A percentile compares a stretch with the other conserved stretches of the same genome.
Conservation (phyloP, 1,284 basidiomycete genomes). For the Mycena sp. region DNA sequence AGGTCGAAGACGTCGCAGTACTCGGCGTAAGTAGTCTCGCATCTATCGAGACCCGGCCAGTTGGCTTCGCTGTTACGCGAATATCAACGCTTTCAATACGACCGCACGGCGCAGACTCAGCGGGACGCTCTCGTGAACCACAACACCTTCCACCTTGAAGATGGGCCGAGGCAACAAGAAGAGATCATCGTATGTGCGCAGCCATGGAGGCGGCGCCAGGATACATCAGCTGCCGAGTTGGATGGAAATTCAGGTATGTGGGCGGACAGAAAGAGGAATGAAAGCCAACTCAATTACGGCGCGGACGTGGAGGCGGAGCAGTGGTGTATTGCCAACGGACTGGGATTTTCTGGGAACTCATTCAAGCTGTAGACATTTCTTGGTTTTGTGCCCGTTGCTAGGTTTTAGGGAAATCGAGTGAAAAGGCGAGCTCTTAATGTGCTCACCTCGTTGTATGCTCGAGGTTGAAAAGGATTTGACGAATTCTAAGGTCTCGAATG, state of each 20-base stretch:
- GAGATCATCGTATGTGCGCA: not conserved
- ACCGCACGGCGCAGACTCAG: not conserved
- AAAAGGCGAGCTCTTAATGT: not conserved
- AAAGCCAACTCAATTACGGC: conserved; percentile 30
- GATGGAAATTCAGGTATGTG: conserved; percentile 28
- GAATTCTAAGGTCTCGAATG: too few relatives aligned
- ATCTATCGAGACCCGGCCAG: not conserved
- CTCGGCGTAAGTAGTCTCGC: not conserved
- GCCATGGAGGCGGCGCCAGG: conserved; percentile 1
- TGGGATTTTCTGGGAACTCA: not conserved
- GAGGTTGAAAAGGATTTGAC: too few relatives aligned
- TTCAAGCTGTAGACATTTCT: not conserved
- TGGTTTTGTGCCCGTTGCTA: not conserved
- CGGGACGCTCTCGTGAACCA: not conserved
- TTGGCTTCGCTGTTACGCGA: not conserved
- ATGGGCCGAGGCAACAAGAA: not conserved
- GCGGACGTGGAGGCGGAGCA: conserved; percentile 31
- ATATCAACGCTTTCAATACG: not conserved
- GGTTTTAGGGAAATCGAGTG: not conserved
- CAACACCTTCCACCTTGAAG: not conserved
- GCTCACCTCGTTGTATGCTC: too few relatives aligned
- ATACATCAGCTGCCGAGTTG: not conserved
- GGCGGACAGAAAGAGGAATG: conserved; percentile 25
- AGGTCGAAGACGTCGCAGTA: not conserved
- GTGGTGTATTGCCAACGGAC: not conserved